Percentiles rank a stretch among this genome's conserved stretches.
phyloP scores from a whole-genome alignment of 2,329 filamentous ascomycete species.

The Aspergillus sp. region DNA sequence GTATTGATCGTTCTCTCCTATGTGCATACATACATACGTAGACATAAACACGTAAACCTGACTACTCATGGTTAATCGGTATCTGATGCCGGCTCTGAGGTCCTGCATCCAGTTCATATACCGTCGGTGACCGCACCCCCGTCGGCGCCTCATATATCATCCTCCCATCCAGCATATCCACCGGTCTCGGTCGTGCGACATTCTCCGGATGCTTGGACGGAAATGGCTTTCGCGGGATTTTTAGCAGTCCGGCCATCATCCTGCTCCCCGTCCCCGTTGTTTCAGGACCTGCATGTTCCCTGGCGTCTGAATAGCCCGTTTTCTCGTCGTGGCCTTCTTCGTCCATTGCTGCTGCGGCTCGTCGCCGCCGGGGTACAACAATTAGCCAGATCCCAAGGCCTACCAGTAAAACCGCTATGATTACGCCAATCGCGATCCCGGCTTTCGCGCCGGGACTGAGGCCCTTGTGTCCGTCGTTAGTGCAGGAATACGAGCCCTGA shows the following conservation, averaged over 20 bases:
- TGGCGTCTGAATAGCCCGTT: not conserved
- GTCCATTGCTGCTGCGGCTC: not conserved
- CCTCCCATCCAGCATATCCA: slow-evolving; percentile 15
- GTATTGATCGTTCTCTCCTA: too few relatives aligned
- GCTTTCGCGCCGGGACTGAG: slow-evolving; percentile 21
- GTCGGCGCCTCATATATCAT: slow-evolving; percentile 14
- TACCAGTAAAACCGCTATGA: slow-evolving; percentile 25
- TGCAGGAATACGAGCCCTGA: slow-evolving; percentile 14
- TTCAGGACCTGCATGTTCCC: too few relatives aligned
- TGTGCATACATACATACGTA: not conserved
- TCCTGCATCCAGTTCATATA: slow-evolving; percentile 16
- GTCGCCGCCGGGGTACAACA: slow-evolving; percentile 9
- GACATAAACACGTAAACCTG: not conserved
- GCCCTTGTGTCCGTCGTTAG: slow-evolving; percentile 1
- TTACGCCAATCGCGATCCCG: slow-evolving; percentile 31
- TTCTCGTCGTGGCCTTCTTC: not conserved
- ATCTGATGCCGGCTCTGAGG: slow-evolving; percentile 11
- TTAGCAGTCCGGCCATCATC: not conserved
- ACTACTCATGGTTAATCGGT: slow-evolving; percentile 9
- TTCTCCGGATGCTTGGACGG: slow-evolving; percentile 1
- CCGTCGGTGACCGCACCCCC: not conserved
- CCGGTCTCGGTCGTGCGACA: not conserved
- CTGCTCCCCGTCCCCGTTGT: not conserved
- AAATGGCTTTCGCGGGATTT: slow-evolving; percentile 10
- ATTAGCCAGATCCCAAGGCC: slow-evolving; percentile 11